These are phyloP conservation scores for Claviceps maximensis DNA, from an alignment of 2,329 filamentous ascomycete species.

Conservation along the genomic window DNA sequence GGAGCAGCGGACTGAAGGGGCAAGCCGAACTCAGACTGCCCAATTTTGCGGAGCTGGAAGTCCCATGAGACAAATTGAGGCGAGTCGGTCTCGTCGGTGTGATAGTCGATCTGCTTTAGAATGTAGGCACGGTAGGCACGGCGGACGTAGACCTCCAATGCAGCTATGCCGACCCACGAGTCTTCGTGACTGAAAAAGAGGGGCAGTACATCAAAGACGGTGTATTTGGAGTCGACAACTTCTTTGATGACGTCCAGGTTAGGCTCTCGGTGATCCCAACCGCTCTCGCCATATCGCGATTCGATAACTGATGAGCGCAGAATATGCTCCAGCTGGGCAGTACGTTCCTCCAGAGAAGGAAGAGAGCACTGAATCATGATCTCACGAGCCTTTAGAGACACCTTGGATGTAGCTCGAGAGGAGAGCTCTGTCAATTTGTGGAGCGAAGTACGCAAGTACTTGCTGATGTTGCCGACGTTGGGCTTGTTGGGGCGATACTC, in stretches of 20 bases:
- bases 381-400: slow-evolving; percentile 92
- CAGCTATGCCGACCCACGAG: slow-evolving; percentile 84
- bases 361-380: slow-evolving; percentile 94
- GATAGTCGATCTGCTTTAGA: slow-evolving; percentile 79
- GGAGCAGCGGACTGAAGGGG: slow-evolving; percentile 68
- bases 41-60: slow-evolving; percentile 87
- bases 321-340: slow-evolving; percentile 96
- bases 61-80: slow-evolving; percentile 86
- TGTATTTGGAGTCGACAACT: slow-evolving; percentile 97
- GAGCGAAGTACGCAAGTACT: slow-evolving; percentile 71
- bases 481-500: slow-evolving; percentile 94
- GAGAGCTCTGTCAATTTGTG: slow-evolving; percentile 82
- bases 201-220: slow-evolving; percentile 89
- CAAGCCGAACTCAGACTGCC: slow-evolving; percentile 78
- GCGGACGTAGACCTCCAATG: slow-evolving; percentile 90
- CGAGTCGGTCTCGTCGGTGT: slow-evolving; percentile 56
- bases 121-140: slow-evolving; percentile 94
- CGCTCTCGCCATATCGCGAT: slow-evolving; percentile 93
- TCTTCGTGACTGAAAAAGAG: slow-evolving; percentile 93
- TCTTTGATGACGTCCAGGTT: slow-evolving; percentile 87
- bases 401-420: slow-evolving; percentile 71
- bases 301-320: slow-evolving; percentile 89
- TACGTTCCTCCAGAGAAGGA: slow-evolving; percentile 89
- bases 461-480: slow-evolving; percentile 73
- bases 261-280: slow-evolving; percentile 91